These are phyloP conservation scores for Skeletonema potamos DNA, from an alignment of 108 stramenopile species.

Conservation along the genomic window DNA sequence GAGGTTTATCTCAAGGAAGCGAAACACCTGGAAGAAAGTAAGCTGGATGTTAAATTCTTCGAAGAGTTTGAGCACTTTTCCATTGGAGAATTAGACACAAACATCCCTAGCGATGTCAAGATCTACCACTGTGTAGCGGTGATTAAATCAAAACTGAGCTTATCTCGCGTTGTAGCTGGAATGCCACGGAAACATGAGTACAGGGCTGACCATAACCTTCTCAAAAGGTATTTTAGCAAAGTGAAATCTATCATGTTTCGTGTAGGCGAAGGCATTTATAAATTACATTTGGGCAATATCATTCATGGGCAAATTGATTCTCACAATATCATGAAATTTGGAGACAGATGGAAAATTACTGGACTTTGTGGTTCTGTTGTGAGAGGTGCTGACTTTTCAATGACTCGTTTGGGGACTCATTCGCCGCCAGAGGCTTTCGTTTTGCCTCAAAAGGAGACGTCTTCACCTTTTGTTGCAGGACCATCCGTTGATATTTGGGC, in stretches of 20 bases:
- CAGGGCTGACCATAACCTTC: slow-evolving; percentile 36
- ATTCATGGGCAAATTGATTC: slow-evolving; percentile 69
- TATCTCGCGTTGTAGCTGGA: slow-evolving; percentile 63
- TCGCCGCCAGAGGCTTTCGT: slow-evolving; percentile 72
- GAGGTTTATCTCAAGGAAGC: slow-evolving; percentile 42
- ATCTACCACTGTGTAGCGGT: slow-evolving; percentile 60
- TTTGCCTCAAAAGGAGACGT: slow-evolving; percentile 3
- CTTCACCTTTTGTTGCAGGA: slow-evolving; percentile 27
- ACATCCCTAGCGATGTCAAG: slow-evolving; percentile 18
- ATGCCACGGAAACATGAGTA: slow-evolving; percentile 65
- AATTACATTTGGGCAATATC: slow-evolving; percentile 64
- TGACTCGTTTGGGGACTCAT: slow-evolving; percentile 44
- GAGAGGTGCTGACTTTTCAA: slow-evolving; percentile 45
- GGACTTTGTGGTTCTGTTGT: slow-evolving; percentile 52
- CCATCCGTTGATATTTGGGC: slow-evolving; percentile 75
- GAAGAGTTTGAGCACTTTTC: slow-evolving; percentile 61
- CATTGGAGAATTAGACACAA: slow-evolving; percentile 18
- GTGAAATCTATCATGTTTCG: slow-evolving; percentile 56
- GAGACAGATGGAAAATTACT: slow-evolving; percentile 71
- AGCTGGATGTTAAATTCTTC: slow-evolving; percentile 44
- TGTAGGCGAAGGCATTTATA: slow-evolving; percentile 59
- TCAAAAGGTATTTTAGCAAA: slow-evolving; percentile 61
- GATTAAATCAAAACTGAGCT: slow-evolving; percentile 53
- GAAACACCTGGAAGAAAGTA: slow-evolving; percentile 14
- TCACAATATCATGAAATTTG: slow-evolving; percentile 68